These are phyloP conservation scores for Carallia pectinifolia DNA, from an alignment of 345 rosid species.

Conservation along the genomic window DNA sequence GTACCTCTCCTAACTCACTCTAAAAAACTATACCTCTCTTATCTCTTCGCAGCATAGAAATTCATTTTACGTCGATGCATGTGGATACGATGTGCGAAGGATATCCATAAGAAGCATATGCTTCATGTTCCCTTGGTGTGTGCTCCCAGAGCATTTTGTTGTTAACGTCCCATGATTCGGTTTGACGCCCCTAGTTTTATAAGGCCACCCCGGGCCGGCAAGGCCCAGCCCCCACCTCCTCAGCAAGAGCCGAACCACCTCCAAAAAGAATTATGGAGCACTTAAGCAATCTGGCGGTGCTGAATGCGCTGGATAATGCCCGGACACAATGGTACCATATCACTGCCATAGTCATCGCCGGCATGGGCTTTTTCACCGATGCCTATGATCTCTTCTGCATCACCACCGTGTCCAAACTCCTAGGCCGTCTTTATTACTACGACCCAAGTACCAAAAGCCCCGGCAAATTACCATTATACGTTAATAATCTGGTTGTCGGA, in stretches of 20 bases:
- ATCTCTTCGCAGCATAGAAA: no score
- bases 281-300: slow-evolving; percentile 38
- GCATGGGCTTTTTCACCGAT: slow-evolving; percentile 82
- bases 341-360: slow-evolving; percentile 62
- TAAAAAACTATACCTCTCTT: no score
- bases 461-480: slow-evolving; percentile 34
- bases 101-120: no score
- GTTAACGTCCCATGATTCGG: no score
- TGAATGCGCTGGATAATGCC: slow-evolving; percentile 60
- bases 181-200: no score
- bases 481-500: slow-evolving; percentile 50
- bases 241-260: not conserved
- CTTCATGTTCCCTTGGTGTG: no score
- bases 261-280: slow-evolving; percentile 2
- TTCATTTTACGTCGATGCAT: no score
- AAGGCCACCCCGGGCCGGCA: no score
- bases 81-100: no score
- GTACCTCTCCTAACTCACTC: no score
- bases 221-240: no score
- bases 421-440: slow-evolving; percentile 68
- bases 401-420: slow-evolving; percentile 51
- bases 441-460: slow-evolving; percentile 33
- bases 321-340: slow-evolving; percentile 61
- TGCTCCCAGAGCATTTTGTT: no score
- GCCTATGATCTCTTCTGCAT: slow-evolving; percentile 79